Evolutionary conservation across 345 rosid genomes (phyloP).

Genomic region (Moricandia moricandioides): DNA sequence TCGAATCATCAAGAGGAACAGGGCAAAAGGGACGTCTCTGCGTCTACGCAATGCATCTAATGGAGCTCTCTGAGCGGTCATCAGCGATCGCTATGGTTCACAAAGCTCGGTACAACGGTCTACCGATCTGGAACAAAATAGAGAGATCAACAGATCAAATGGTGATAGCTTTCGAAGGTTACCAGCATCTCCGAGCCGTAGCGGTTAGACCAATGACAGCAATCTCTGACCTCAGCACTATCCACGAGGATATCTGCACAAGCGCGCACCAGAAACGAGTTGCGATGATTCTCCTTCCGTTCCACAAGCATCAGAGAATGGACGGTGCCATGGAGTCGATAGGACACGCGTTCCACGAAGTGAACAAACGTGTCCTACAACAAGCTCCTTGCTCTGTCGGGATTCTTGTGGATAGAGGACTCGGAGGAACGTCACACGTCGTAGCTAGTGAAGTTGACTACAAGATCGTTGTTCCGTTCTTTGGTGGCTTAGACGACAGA

Average conservation of each 20-base stretch:
- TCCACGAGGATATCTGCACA: conserved; percentile 63
- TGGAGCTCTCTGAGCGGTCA: conserved; percentile 80
- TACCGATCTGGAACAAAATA: conserved; percentile 67
- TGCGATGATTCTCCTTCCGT: conserved; percentile 58
- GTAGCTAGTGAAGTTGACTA: conserved; percentile 58
- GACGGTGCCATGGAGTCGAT: conserved; percentile 65
- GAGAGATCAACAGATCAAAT: conserved; percentile 45
- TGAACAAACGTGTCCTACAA: conserved; percentile 47
- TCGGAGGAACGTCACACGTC: conserved; percentile 67
- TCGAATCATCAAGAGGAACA: conserved; percentile 51
- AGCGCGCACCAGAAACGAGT: conserved; percentile 60
- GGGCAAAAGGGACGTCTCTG: conserved; percentile 51
- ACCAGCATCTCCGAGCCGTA: conserved; percentile 62
- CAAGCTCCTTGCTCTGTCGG: conserved; percentile 73
- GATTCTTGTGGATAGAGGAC: conserved; percentile 70
- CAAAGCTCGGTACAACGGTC: conserved; percentile 64
- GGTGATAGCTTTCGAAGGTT: conserved; percentile 67
- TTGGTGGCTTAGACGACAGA: conserved; percentile 57
- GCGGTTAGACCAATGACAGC: conserved; percentile 77
- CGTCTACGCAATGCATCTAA: conserved; percentile 68
- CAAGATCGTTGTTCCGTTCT: conserved; percentile 50
- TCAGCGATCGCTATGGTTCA: conserved; percentile 75
- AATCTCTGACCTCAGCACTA: conserved; percentile 52
- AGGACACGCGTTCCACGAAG: conserved; percentile 47
- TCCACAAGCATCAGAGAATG: conserved; percentile 61